Conservation (phyloP, 805 yeast species). For the Ogataea populi-albae region DNA sequence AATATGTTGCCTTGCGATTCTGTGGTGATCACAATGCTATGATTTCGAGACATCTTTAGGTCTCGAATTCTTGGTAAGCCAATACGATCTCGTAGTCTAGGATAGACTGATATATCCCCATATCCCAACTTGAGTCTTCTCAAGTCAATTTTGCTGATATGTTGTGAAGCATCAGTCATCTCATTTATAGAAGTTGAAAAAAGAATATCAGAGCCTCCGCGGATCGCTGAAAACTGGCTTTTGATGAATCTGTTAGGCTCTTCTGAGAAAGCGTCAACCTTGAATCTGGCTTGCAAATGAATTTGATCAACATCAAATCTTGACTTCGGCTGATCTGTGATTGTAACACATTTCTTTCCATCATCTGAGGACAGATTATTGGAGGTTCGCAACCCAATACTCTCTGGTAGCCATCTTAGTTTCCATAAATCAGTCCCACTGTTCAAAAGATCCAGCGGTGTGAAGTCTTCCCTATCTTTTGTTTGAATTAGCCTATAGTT, state of each 20-base stretch:
- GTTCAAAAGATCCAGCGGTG: constrained; percentile 67
- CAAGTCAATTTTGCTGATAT: constrained; percentile 17
- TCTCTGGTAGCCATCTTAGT: constrained; percentile 31
- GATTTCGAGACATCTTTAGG: constrained; percentile 59
- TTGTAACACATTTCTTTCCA: background rate
- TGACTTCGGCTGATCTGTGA: background rate
- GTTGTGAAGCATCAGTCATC: constrained; percentile 8
- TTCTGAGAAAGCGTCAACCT: constrained; percentile 4
- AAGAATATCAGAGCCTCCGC: constrained; percentile 59
- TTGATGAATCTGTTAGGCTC: constrained; percentile 3
- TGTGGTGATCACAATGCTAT: constrained; percentile 56
- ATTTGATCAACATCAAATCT: constrained; percentile 16
- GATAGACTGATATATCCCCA: constrained; percentile 20
- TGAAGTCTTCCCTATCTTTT: constrained; percentile 67
- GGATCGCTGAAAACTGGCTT: constrained; percentile 13
- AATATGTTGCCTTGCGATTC: constrained; percentile 45
- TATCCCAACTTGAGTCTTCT: constrained; percentile 22
- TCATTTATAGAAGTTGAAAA: constrained; percentile 53
- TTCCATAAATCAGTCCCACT: constrained; percentile 43
- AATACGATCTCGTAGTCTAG: constrained; percentile 23
- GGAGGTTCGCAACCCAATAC: constrained; percentile 18
- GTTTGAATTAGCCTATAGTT: constrained; percentile 39
- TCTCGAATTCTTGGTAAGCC: constrained; percentile 45
- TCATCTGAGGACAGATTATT: constrained; percentile 33
- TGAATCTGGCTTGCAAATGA: constrained; percentile 31